A percentile compares a stretch with the other conserved stretches of the same genome.
Evolutionary conservation across 2,329 filamentous ascomycete species (phyloP).

Genomic region (Diaporthe australafricana): DNA sequence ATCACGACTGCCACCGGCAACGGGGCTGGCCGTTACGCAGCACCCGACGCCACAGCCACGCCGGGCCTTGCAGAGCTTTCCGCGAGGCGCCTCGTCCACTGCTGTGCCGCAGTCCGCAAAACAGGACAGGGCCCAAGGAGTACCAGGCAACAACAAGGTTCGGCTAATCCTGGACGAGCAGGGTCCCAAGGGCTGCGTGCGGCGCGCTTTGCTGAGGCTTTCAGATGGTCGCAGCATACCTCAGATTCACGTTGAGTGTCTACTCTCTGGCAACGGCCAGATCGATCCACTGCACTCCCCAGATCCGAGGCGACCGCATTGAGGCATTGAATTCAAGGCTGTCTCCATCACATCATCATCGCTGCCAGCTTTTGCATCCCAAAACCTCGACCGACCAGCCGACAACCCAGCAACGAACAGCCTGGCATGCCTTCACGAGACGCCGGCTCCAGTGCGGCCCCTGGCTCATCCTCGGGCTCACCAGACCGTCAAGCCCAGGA

Average conservation of each 20-base stretch:
- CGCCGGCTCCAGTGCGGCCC: not conserved
- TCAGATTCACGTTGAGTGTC: constrained; percentile 12
- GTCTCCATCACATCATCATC: not conserved
- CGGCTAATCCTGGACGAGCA: constrained; percentile 1
- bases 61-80: constrained; percentile 17
- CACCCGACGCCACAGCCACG: not conserved
- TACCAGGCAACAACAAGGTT: constrained; percentile 3
- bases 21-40: not conserved
- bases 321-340: constrained; percentile 2
- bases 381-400: not conserved
- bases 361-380: not conserved
- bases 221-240: constrained; percentile 2
- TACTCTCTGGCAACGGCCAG: constrained; percentile 6
- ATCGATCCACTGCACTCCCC: not conserved
- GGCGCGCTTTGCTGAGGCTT: not conserved
- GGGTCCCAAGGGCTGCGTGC: constrained; percentile 12
- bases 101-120: not conserved
- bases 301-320: constrained; percentile 2
- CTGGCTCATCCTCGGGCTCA: constrained; percentile 13
- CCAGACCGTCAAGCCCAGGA: constrained; percentile 7
- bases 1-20: constrained; percentile 4
- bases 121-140: not conserved
- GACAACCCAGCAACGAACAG: not conserved
- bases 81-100: not conserved
- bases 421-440: constrained; percentile 30